Base-by-base conservation (phyloP, 208 protist species). In the Trypanosoma cruzi region DNA sequence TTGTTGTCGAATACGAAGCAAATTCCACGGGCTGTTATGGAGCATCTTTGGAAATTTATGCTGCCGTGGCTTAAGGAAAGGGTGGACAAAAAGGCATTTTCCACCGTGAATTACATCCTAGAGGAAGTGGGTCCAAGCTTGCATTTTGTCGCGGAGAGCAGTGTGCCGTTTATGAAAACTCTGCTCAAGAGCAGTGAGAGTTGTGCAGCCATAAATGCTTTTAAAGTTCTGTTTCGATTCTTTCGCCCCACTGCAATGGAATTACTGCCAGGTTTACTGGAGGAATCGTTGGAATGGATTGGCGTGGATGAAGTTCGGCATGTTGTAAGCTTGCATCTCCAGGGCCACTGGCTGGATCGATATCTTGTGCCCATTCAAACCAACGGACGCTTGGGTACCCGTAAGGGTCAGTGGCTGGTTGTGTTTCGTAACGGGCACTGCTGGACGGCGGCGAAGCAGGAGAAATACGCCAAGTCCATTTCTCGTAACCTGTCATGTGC, bases 401-500 rank as follows among this genome's bases (percentile, higher is more conserved):
- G 22, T 3, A 34, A 53, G 20, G 32, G 5, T 4, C 5, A 10
- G n/a, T 6, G 0, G 16, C 11, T 64, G 36, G 29, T 57, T 56
- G 28, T 31, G 6, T 64, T 62, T 52, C 52, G 40, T 16, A 49
- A 65, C 28, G 68, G 60, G 10, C 24, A 62, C 28, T 24, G 29
- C 18, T 74, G 68, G 68, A 67, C 68, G 6, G 28, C 53, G 8
- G 50, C 29, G 24, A 59, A 68, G 36, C 68, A 74, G 53, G 29
- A 63, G 7, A 74, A 10, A 40, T 74, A 74, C 31, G 68, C 68
- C 26, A 62, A 50, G 32, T 68, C 68, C 24, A 60, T 67, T 34
- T 18, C 55, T 2, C 18, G 58, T 10, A 24, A 57, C 26, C 42
- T 74, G 37, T 11, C 7, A 13, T 4, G 16, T 44, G 29, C 59